Conservation (phyloP, 768 basidiomycete species). For the Chalciporus pseudorubinellus region DNA sequence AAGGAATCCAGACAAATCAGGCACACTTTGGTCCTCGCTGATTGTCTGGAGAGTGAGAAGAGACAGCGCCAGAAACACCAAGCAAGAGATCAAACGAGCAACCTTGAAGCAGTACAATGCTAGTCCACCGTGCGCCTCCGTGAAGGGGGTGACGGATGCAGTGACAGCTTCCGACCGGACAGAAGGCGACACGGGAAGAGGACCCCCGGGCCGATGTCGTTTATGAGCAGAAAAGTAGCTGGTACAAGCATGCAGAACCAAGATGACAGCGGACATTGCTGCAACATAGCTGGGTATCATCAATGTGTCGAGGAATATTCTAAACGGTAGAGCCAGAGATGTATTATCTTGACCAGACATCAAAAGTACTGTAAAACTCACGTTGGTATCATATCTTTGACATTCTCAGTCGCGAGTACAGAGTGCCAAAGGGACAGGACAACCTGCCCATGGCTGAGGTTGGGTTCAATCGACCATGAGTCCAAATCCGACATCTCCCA, state of each 20-base stretch:
- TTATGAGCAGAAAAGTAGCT: too few relatives aligned
- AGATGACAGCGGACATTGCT: constrained; percentile 31
- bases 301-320: constrained; percentile 19
- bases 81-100: constrained; percentile 42
- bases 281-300: constrained; percentile 39
- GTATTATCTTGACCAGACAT: too few relatives aligned
- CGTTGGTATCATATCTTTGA: too few relatives aligned
- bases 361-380: too few relatives aligned
- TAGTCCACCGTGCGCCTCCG: constrained; percentile 44
- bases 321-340: neutral
- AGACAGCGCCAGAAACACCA: constrained; percentile 50
- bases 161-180: constrained; percentile 7
- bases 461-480: too few relatives aligned
- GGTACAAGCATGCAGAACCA: constrained; percentile 32
- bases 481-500: too few relatives aligned
- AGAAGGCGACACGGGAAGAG: neutral
- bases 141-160: constrained; percentile 35
- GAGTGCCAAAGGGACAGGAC: too few relatives aligned
- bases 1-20: constrained; percentile 13
- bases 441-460: too few relatives aligned
- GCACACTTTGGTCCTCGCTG: constrained; percentile 20
- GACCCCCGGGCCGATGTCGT: constrained; percentile 2
- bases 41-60: constrained; percentile 40
- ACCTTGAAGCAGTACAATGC: constrained; percentile 48
- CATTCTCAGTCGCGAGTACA: too few relatives aligned